A percentile compares a stretch with the other conserved stretches of the same genome.
phyloP scores from a whole-genome alignment of 2,329 filamentous ascomycete genomes.

The Coniochaeta sp. region DNA sequence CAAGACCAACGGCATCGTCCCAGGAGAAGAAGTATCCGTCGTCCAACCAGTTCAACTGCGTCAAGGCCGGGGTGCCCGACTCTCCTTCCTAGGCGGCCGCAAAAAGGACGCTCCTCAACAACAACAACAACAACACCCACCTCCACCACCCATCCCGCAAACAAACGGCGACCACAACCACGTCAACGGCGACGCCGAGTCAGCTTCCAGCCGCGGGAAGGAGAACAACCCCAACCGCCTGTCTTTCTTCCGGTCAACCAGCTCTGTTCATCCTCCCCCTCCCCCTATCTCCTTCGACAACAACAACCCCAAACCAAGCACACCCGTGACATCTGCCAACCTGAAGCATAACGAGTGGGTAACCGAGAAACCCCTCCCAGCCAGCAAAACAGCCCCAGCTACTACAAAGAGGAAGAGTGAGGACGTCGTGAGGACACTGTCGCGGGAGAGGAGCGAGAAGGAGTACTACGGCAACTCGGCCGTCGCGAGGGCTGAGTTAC shows the following conservation, averaged over 20 bases:
- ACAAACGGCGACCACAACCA: conserved; percentile 9
- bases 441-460: background rate
- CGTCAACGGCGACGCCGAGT: conserved; percentile 8
- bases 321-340: too few species aligned
- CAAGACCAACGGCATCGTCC: conserved; percentile 15
- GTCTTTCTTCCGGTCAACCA: conserved; percentile 34
- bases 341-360: background rate
- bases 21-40: conserved; percentile 42
- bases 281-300: background rate
- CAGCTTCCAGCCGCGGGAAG: conserved; percentile 3
- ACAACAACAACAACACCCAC: conserved; percentile 15
- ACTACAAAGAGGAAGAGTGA: conserved; percentile 10
- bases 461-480: conserved; percentile 19
- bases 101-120: conserved; percentile 31
- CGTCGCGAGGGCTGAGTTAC: background rate
- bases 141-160: conserved; percentile 7
- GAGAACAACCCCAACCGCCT: conserved; percentile 28
- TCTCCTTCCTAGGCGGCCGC: conserved; percentile 51
- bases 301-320: background rate
- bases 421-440: conserved; percentile 11
- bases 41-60: conserved; percentile 44
- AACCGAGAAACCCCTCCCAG: conserved; percentile 3
- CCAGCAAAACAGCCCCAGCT: conserved; percentile 17
- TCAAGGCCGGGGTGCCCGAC: conserved; percentile 42
- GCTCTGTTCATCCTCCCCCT: background rate